Evolutionary conservation across 1,139 yeast species (phyloP).

Genomic region (Kurtzmaniella natalensis): DNA sequence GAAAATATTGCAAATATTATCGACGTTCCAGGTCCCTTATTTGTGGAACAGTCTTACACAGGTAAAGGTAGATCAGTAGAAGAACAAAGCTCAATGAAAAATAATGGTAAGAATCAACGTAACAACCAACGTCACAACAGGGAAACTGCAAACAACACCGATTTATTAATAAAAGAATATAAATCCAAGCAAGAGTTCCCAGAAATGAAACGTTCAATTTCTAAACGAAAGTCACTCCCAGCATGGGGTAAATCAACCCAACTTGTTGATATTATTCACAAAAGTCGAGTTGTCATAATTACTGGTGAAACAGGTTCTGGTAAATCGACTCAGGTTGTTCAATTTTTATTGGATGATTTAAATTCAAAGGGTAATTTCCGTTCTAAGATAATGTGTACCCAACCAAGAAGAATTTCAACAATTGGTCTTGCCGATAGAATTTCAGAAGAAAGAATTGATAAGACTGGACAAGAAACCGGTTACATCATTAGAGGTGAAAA

Average conservation of each 20-base stretch:
- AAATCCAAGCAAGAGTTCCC: constrained; percentile 17
- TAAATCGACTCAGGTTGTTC: constrained; percentile 89
- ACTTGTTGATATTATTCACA: constrained; percentile 51
- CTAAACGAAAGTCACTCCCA: constrained; percentile 57
- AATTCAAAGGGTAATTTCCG: constrained; percentile 38
- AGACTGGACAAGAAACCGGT: constrained; percentile 78
- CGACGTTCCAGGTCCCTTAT: constrained; percentile 70
- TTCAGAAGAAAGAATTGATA: constrained; percentile 70
- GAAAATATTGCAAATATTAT: constrained; percentile 55
- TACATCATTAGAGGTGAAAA: constrained; percentile 89
- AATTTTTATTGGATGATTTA: constrained; percentile 72
- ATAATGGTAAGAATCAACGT: not conserved
- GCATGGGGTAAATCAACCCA: constrained; percentile 71
- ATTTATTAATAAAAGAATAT: constrained; percentile 15
- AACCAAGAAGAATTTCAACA: constrained; percentile 93
- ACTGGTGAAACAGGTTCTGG: constrained; percentile 99
- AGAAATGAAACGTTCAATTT: constrained; percentile 16
- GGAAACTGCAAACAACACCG: not conserved
- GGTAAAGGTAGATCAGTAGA: constrained; percentile 2
- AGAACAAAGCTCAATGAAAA: not conserved
- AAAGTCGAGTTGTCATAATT: constrained; percentile 64
- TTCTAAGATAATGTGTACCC: constrained; percentile 78
- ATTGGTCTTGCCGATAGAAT: constrained; percentile 93
- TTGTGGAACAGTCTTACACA: constrained; percentile 17
- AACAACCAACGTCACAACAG: constrained; percentile 1